Base-by-base conservation (phyloP, 495 filamentous ascomycete genomes). In the Friedmanniomyces endolithicus region DNA sequence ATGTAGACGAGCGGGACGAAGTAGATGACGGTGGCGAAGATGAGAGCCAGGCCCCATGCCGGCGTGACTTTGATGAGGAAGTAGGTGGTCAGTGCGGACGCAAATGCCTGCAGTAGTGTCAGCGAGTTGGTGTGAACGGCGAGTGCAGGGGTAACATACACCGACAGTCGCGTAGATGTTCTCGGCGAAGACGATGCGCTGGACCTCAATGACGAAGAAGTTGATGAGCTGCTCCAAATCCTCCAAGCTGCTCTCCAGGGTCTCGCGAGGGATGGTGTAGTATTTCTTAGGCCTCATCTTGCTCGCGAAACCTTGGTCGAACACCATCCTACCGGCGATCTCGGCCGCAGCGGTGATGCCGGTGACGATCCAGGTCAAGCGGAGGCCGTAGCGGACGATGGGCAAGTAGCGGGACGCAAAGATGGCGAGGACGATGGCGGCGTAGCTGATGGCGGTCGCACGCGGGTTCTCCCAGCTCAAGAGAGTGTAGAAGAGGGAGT, bases 191-290 rank as follows among this genome's bases (percentile, higher is more conserved):
- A 97, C 62, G 63, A 99, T 79, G 56, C 94, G 82, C 78, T 99
- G 92, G 68, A 87, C 82, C 73, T 99, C 92, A 59, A 99, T 88
- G 60, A 95, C 77, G 72, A 96, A 88, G 73, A 99, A 99, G 78
- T 99, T 95, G 71, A 90, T 72, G 47, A 99, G 75, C 70, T 96
- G 89, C 67, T 90, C 85, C 29, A 90, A 66, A 65, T 97, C 92
- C 58, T 88, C 89, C 50, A 89, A 75, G 16, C 88, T 64, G 51
- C 75, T 72, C 62, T 97, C 87, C 14, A 95, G 72, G 9, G 86
- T 87, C 60, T 92, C 87, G 62, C 85, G 80, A 11, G 89, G 83
- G 37, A 99, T 75, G 24, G 87, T 95, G 71, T 90, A 95, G 75
- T 99, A 99, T 66, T 85, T 81, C 68, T 79, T 82, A 19, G 92